Percentiles rank a stretch among this genome's conserved stretches.
These are phyloP conservation scores for Ophiocordyceps australis DNA, from an alignment of 2,329 filamentous ascomycete genomes.

Conservation along the genomic window DNA sequence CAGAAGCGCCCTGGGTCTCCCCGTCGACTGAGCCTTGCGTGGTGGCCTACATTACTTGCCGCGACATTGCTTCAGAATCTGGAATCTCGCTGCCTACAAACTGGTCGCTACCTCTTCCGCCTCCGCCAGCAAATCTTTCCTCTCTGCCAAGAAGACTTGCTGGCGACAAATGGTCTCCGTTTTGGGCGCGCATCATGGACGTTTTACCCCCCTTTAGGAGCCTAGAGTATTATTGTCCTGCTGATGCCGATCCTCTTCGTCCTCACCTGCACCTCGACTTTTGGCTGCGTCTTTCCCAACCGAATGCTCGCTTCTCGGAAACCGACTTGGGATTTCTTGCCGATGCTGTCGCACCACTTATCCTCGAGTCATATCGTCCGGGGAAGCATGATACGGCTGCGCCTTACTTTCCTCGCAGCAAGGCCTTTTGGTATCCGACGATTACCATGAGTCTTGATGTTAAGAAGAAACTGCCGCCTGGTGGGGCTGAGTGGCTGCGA, in stretches of 20 bases:
- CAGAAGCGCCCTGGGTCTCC: constrained; percentile 12
- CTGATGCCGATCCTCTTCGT: no score
- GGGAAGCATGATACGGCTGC: constrained; percentile 4
- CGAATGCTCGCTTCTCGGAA: no score
- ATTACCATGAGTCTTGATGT: constrained; percentile 58
- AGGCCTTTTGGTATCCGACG: constrained; percentile 56
- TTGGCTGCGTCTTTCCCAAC: no score
- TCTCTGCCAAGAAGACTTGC: no score
- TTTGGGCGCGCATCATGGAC: no score
- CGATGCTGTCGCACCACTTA: constrained; percentile 27
- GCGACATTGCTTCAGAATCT: constrained; percentile 11
- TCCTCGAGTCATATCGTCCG: constrained; percentile 4
- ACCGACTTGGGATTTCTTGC: no score
- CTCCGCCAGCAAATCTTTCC: constrained; percentile 8
- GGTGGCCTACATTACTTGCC: constrained; percentile 21
- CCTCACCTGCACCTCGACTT: no score
- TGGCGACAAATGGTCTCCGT: no score
- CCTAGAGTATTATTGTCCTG: no score
- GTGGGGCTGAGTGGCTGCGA: constrained; percentile 57
- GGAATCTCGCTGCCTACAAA: constrained; percentile 12
- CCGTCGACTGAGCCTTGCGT: constrained; percentile 9
- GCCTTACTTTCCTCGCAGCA: constrained; percentile 8
- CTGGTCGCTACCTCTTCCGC: constrained; percentile 6
- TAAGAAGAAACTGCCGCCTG: constrained; percentile 50
- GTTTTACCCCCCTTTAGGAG: no score